Base-by-base conservation (phyloP, 495 filamentous ascomycete genomes). In the Daldinia bambusicola region DNA sequence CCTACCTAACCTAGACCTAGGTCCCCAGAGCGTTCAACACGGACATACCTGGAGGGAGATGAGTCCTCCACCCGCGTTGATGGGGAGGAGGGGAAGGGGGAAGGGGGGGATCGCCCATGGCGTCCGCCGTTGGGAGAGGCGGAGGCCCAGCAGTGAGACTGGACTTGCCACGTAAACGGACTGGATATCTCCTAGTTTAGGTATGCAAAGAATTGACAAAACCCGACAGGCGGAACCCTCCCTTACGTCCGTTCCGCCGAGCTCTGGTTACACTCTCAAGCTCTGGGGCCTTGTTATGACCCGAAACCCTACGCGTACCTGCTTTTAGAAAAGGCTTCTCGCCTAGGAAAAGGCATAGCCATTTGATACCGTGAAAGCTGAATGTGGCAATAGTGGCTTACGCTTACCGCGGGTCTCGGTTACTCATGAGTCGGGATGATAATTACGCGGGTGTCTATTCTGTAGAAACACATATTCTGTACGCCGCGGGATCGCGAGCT, bases 401-500 rank as follows among this genome's bases (percentile, higher is more conserved):
- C 52, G 62, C 61, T 73, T 73, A 62, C 52, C 66, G 50, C 63
- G 38, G 62, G 70, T 73, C 70, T 73, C 70, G 66, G 70, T 51
- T 69, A 63, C 36, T 50, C 66, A 64, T 40, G 61, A 66, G 51
- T 73, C 66, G 66, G 70, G 45, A 65, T 41, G 50, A 61, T 18
- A 63, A 73, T 73, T 73, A 63, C 55, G 45, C 67, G 38, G 41
- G 26, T 26, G 26, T 26, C 26, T 26, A 26, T 13, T 53, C 20
- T 73, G 50, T 43, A 65, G 61, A 65, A 63, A 73, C 41, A 66
- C 51, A 38, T 26, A 20, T 22, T 69, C 26, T 69, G 66, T 69
- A 66, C 62, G 40, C 62, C 52, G 57, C 66, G 59, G 64, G 55
- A 70, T 69, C 58, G 61, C 61, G 58, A 75, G 62, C 56, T 61